Evolutionary conservation across 495 filamentous ascomycete genomes (phyloP).

Genomic region (Thermothielavioides terrestris): DNA sequence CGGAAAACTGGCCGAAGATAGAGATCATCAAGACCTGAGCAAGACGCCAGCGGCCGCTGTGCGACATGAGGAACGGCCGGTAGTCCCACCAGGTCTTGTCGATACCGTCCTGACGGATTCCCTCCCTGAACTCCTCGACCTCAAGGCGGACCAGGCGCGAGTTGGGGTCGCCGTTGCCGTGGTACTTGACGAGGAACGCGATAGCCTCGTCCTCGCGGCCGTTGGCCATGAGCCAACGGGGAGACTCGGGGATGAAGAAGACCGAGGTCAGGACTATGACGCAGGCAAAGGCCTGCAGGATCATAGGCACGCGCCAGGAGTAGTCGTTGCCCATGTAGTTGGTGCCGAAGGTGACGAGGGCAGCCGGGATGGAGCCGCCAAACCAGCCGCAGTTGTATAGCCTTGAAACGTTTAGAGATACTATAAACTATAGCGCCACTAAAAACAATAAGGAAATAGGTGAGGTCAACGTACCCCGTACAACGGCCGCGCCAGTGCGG

Average conservation of each 20-base stretch:
- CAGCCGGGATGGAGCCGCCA: constrained; percentile 42
- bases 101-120: constrained; percentile 46
- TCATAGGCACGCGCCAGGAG: constrained; percentile 41
- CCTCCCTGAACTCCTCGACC: constrained; percentile 51
- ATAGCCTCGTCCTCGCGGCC: constrained; percentile 44
- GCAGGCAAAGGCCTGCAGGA: constrained; percentile 37
- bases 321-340: constrained; percentile 34
- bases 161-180: constrained; percentile 47
- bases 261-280: constrained; percentile 42
- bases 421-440: too few species aligned
- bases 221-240: constrained; percentile 53
- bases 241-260: constrained; percentile 56
- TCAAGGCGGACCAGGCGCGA: constrained; percentile 48
- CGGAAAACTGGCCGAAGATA: constrained; percentile 47
- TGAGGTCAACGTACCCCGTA: too few species aligned
- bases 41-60: constrained; percentile 41
- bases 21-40: constrained; percentile 43
- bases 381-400: constrained; percentile 49
- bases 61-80: constrained; percentile 35
- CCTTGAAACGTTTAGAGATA: too few species aligned
- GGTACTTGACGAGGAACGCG: constrained; percentile 49
- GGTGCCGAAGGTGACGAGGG: constrained; percentile 37
- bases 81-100: constrained; percentile 44
- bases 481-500: constrained; percentile 44
- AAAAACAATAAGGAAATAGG: too few species aligned